Evolutionary conservation across 2,329 filamentous ascomycete genomes (phyloP).

Genomic region (Colletotrichum brevisporum): DNA sequence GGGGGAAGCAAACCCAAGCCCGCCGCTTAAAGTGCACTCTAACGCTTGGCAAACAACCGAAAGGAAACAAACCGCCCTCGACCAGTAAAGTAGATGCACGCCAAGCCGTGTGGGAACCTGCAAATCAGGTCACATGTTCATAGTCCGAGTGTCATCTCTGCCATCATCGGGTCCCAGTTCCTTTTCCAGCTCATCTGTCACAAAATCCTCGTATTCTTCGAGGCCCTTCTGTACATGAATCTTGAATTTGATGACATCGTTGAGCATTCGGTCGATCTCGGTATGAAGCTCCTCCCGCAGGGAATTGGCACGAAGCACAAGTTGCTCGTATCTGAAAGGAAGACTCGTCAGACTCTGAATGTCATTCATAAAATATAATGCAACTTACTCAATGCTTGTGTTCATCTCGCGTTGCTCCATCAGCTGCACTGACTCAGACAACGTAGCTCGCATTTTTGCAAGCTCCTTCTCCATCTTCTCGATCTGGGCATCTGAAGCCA

Average conservation of each 20-base stretch:
- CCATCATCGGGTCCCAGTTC: conserved; percentile 78
- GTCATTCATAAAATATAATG: not conserved
- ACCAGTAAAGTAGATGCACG: conserved; percentile 24
- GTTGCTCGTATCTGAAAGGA: conserved; percentile 83
- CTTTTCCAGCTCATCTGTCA: conserved; percentile 92
- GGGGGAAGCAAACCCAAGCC: conserved; percentile 19
- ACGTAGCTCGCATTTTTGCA: conserved; percentile 87
- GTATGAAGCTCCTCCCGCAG: conserved; percentile 98
- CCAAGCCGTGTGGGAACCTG: conserved; percentile 31
- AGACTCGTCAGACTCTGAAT: not conserved
- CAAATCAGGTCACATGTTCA: conserved; percentile 58
- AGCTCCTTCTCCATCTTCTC: conserved; percentile 99
- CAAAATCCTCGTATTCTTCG: conserved; percentile 94
- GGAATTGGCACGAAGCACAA: conserved; percentile 85
- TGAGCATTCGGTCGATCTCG: conserved; percentile 94
- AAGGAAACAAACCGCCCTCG: conserved; percentile 9
- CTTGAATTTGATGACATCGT: conserved; percentile 99
- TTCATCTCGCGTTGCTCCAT: conserved; percentile 98
- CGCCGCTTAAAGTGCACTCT: conserved; percentile 12
- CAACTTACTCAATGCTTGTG: conserved; percentile 90
- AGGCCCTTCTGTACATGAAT: conserved; percentile 94
- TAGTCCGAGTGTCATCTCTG: conserved; percentile 65
- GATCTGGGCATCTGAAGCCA: conserved; percentile 91
- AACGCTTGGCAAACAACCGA: conserved; percentile 27
- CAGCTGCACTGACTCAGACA: conserved; percentile 89